Evolutionary conservation across 2,329 filamentous ascomycete genomes (phyloP).

Genomic region (Aphanocladium album): DNA sequence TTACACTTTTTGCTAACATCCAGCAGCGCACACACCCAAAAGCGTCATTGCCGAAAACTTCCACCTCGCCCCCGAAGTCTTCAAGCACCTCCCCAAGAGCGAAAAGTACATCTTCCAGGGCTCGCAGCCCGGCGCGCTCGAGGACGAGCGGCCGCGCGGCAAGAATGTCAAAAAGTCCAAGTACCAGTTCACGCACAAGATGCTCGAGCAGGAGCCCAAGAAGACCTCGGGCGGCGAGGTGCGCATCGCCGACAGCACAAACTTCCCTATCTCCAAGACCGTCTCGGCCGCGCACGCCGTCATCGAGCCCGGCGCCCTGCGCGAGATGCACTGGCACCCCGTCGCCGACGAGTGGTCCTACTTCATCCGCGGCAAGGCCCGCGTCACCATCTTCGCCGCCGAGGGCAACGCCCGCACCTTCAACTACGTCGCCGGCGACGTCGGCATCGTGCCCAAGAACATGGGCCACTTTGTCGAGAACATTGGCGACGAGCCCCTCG

Average conservation of each 20-base stretch:
- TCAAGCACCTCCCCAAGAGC: slow-evolving; percentile 58
- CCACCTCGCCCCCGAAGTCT: slow-evolving; percentile 64
- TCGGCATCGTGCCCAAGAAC: slow-evolving; percentile 70
- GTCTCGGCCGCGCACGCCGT: slow-evolving; percentile 67
- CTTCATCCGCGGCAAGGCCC: slow-evolving; percentile 66
- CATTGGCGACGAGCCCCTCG: slow-evolving; percentile 67
- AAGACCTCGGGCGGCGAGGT: slow-evolving; percentile 64
- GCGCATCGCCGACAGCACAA: slow-evolving; percentile 69
- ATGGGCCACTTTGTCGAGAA: slow-evolving; percentile 83
- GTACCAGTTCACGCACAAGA: slow-evolving; percentile 64
- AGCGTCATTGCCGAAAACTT: slow-evolving; percentile 72
- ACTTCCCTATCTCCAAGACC: slow-evolving; percentile 69
- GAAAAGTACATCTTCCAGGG: slow-evolving; percentile 79
- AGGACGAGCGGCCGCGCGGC: slow-evolving; percentile 58
- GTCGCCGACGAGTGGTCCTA: slow-evolving; percentile 77
- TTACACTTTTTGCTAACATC: slow-evolving; percentile 20
- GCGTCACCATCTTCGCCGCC: slow-evolving; percentile 69
- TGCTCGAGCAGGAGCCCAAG: slow-evolving; percentile 64
- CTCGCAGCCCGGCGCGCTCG: slow-evolving; percentile 56
- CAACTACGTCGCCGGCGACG: slow-evolving; percentile 69
- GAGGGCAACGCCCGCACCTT: slow-evolving; percentile 68
- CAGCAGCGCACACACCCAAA: slow-evolving; percentile 59
- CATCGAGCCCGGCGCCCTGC: slow-evolving; percentile 65
- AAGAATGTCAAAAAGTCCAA: slow-evolving; percentile 62
- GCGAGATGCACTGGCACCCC: slow-evolving; percentile 82